A percentile compares a stretch with the other conserved stretches of the same genome.
Conservation (phyloP, 805 yeast genomes). For the Blastobotrys robertii region DNA sequence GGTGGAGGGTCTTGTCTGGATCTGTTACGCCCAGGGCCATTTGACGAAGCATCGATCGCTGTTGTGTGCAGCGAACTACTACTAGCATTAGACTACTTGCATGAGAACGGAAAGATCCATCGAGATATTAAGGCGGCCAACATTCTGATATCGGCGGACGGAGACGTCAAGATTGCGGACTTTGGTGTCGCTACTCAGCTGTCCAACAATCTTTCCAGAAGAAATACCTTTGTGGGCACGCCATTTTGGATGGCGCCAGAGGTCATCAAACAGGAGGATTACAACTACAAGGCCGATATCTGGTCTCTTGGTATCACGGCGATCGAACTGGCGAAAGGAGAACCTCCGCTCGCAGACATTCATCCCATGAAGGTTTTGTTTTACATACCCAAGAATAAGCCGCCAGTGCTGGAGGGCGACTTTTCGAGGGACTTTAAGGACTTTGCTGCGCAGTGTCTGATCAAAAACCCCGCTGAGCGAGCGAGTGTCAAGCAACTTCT, state of each 20-base stretch:
- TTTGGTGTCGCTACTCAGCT: conserved; percentile 90
- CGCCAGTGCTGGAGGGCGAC: conserved; percentile 34
- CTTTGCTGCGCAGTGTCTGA: conserved; percentile 62
- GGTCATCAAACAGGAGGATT: conserved; percentile 78
- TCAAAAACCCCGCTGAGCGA: conserved; percentile 57
- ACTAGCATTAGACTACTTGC: conserved; percentile 56
- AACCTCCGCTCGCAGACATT: conserved; percentile 53
- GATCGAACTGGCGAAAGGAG: conserved; percentile 60
- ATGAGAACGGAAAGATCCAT: conserved; percentile 65
- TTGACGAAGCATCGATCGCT: conserved; percentile 46
- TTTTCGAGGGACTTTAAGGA: conserved; percentile 48
- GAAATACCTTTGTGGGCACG: conserved; percentile 38
- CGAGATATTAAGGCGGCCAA: conserved; percentile 94
- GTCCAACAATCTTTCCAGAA: conserved; percentile 43
- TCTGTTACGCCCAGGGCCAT: conserved; percentile 47
- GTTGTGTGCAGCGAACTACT: conserved; percentile 46
- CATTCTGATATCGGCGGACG: conserved; percentile 56
- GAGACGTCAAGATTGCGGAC: conserved; percentile 83
- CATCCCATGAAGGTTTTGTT: conserved; percentile 50
- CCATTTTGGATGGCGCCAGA: conserved; percentile 99
- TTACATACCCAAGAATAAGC: conserved; percentile 38
- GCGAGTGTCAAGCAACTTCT: conserved; percentile 55
- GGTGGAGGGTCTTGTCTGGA: conserved; percentile 72
- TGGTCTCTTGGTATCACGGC: conserved; percentile 79
- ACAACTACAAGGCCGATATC: conserved; percentile 63